Evolutionary conservation across 1,284 basidiomycete species (phyloP).

Genomic region (Cutaneotrichosporon sp.): DNA sequence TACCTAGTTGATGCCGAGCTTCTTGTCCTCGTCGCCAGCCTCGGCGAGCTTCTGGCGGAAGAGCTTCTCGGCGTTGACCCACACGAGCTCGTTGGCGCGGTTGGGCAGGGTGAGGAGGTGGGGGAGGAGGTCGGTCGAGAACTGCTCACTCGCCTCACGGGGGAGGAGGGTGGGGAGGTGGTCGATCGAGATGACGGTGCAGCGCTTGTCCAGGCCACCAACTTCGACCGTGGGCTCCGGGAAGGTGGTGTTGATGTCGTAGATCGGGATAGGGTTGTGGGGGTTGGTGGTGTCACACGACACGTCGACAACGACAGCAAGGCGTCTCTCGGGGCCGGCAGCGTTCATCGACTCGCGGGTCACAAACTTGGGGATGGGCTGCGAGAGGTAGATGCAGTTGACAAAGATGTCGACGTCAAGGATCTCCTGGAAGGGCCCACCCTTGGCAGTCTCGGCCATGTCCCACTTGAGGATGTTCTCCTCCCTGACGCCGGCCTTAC

Average conservation of each 20-base stretch:
- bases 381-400: conserved; percentile 98
- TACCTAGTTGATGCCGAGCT: conserved; percentile 37
- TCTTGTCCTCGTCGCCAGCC: conserved; percentile 48
- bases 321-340: conserved; percentile 67
- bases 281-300: conserved; percentile 99
- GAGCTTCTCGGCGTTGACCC: conserved; percentile 85
- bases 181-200: conserved; percentile 93
- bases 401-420: conserved; percentile 97
- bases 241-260: conserved; percentile 94
- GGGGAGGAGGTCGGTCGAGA: conserved; percentile 84
- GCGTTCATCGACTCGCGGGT: conserved; percentile 69
- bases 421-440: conserved; percentile 94
- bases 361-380: conserved; percentile 85
- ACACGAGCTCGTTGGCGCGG: conserved; percentile 69
- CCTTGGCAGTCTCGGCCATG: conserved; percentile 92
- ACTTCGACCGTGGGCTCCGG: conserved; percentile 89
- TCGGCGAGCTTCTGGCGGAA: conserved; percentile 73
- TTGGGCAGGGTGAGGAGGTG: conserved; percentile 76
- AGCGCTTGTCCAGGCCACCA: conserved; percentile 52
- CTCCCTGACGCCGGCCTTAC: conserved; percentile 90
- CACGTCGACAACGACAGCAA: conserved; percentile 92
- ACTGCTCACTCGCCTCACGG: conserved; percentile 94
- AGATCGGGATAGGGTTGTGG: conserved; percentile 96
- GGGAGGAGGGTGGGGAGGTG: conserved; percentile 91
- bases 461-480: conserved; percentile 98